Evolutionary conservation across 1,284 basidiomycete genomes (phyloP).

Genomic region (Filobasidium uniguttulatum): DNA sequence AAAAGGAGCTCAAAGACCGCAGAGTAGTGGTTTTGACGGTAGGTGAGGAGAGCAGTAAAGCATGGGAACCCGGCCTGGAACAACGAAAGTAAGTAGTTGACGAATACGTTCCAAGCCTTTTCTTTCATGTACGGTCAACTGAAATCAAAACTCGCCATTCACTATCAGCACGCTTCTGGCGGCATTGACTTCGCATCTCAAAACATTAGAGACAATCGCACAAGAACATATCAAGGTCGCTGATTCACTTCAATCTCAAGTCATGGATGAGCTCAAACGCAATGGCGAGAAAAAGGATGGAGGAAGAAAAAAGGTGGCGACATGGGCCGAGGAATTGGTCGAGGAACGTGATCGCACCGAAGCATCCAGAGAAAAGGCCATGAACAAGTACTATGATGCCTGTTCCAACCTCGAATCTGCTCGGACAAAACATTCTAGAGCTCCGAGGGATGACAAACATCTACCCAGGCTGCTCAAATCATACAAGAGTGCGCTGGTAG

Average conservation of each 20-base stretch:
- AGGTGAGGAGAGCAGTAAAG: slow-evolving; percentile 1
- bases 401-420: not conserved
- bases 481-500: not conserved
- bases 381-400: slow-evolving; percentile 4
- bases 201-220: not conserved
- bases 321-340: not conserved
- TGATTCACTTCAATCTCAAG: slow-evolving; percentile 6
- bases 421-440: not conserved
- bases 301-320: not conserved
- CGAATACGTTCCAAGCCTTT: not conserved
- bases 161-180: slow-evolving; percentile 2
- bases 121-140: not conserved
- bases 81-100: not conserved
- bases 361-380: not conserved
- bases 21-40: not conserved
- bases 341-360: slow-evolving; percentile 1
- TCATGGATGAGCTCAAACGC: slow-evolving; percentile 4
- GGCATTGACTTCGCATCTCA: not conserved
- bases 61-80: slow-evolving; percentile 2
- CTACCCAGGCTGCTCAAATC: not conserved
- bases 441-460: slow-evolving; percentile 1
- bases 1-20: not conserved
- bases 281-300: slow-evolving; percentile 4
- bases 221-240: slow-evolving; percentile 2
- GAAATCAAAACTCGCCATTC: not conserved